Base-by-base conservation (phyloP, 1,284 basidiomycete species). In the Vanrija sp. region DNA sequence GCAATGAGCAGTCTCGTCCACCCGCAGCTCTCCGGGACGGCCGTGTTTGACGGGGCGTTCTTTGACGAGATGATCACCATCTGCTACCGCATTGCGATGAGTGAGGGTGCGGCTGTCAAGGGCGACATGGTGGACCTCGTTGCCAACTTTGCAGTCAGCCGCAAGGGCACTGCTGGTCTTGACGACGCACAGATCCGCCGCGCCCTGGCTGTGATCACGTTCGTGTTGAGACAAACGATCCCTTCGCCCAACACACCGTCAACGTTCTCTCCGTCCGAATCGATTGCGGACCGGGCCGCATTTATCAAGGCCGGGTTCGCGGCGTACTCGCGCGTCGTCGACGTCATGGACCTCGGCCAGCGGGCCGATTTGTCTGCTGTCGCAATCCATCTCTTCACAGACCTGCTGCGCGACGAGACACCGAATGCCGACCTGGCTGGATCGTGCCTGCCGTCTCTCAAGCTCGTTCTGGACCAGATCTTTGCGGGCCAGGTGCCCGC, bases 41-140 rank as follows among this genome's bases (percentile, higher is more conserved):
- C 86, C 0, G 81, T 97, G 43, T 79, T 88, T 58, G 89, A 94
- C 39, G 83, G 84, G 1, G 82, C 85, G 0, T 84, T 92, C 38
- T 95, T 96, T 66, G 89, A 92, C 46, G 95, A 98, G 76, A 85
- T 98, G 52, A 85, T 88, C 67, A 88, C 87, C 47, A 78, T 98
- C 9, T 91, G 86, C 71, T 92, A 95, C 71, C 85, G 95, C 2
- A 85, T 97, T 73, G 88, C 88, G 0, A 86, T 97, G 82, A 89
- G 88, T 3, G 93, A 96, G 69, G 79, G 85, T 0, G 84, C 88
- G 0, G 75, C 69, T 0, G 83, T 93, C 21, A 89, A 93, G 68
- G 76, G 83, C 0, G 83, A 88, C 58, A 82, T 97, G 45, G 80
- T 93, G 3, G 86, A 88, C 58, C 83, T 89, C 21, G 77, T 95